Percentiles rank a stretch among this genome's conserved stretches.
Conservation (phyloP, 2,329 filamentous ascomycete species). For the Neonectria coccinea region DNA sequence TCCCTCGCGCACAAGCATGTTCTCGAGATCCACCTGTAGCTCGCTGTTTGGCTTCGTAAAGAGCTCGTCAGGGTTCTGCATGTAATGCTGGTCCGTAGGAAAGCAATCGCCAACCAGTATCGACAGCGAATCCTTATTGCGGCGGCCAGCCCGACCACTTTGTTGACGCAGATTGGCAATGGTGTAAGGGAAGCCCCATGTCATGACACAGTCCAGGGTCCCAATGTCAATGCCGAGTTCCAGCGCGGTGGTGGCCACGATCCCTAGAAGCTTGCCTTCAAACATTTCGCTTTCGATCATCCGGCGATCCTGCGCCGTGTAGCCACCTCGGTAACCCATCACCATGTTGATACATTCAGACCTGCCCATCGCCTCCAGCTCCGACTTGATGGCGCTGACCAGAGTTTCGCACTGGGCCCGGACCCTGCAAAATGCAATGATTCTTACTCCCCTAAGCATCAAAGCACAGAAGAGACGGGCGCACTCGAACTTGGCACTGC, state of each 20-base stretch:
- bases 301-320: slow-evolving; percentile 89
- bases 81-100: slow-evolving; percentile 94
- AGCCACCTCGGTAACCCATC: slow-evolving; percentile 96
- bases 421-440: slow-evolving; percentile 92
- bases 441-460: slow-evolving; percentile 86
- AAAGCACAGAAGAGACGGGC: slow-evolving; percentile 91
- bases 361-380: slow-evolving; percentile 79
- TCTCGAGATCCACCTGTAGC: slow-evolving; percentile 90
- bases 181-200: slow-evolving; percentile 93
- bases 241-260: slow-evolving; percentile 92
- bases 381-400: slow-evolving; percentile 81
- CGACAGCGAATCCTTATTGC: slow-evolving; percentile 93
- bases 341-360: slow-evolving; percentile 81
- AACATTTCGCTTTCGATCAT: slow-evolving; percentile 97
- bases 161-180: slow-evolving; percentile 96
- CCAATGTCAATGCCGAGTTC: slow-evolving; percentile 97
- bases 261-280: slow-evolving; percentile 90
- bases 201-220: slow-evolving; percentile 91
- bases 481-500: slow-evolving; percentile 85
- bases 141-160: slow-evolving; percentile 88
- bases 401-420: slow-evolving; percentile 90
- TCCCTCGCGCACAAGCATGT: slow-evolving; percentile 90
- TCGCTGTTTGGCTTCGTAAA: slow-evolving; percentile 92
- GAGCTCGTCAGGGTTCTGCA: slow-evolving; percentile 94
- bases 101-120: slow-evolving; percentile 91